A percentile compares a stretch with the other conserved stretches of the same genome.
phyloP scores from a whole-genome alignment of 352 stramenopile species.

The Blastocystis sp. region DNA sequence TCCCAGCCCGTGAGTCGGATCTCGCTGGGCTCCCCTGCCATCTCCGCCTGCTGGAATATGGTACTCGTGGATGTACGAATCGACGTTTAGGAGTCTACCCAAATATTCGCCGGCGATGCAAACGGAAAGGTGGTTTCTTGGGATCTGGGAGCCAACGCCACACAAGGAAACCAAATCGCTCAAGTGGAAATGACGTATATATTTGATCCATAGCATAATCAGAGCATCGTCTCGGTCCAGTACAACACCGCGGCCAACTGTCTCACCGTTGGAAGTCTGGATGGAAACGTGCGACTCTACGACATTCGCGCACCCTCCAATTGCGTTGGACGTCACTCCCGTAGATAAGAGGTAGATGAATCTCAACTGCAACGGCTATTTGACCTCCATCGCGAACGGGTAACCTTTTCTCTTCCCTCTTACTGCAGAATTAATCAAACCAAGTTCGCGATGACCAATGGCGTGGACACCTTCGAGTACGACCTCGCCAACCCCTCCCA shows the following conservation, averaged over 20 bases:
- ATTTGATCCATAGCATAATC: neutral
- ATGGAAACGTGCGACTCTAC: slow-evolving; percentile 8
- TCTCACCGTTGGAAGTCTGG: slow-evolving; percentile 3
- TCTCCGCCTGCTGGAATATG: slow-evolving; percentile 14
- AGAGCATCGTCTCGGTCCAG: neutral
- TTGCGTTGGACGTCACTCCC: neutral
- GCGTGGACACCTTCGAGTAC: slow-evolving; percentile 27
- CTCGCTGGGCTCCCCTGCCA: neutral
- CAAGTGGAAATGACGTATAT: neutral
- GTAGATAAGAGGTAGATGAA: neutral
- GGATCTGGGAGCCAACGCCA: neutral
- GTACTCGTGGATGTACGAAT: neutral
- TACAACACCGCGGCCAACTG: slow-evolving; percentile 13
- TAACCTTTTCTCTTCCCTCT: neutral
- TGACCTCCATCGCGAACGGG: slow-evolving; percentile 25
- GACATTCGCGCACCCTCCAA: neutral
- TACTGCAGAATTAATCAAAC: neutral
- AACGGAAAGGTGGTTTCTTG: slow-evolving; percentile 16
- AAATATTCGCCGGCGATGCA: neutral
- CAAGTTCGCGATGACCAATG: slow-evolving; percentile 12
- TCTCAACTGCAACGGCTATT: neutral
- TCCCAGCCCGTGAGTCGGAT: neutral
- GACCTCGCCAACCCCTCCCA: slow-evolving; percentile 8
- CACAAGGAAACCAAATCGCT: neutral
- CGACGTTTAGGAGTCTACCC: neutral